Base-by-base conservation (phyloP, 1,284 basidiomycete genomes). In the Spongiforma sp. region DNA sequence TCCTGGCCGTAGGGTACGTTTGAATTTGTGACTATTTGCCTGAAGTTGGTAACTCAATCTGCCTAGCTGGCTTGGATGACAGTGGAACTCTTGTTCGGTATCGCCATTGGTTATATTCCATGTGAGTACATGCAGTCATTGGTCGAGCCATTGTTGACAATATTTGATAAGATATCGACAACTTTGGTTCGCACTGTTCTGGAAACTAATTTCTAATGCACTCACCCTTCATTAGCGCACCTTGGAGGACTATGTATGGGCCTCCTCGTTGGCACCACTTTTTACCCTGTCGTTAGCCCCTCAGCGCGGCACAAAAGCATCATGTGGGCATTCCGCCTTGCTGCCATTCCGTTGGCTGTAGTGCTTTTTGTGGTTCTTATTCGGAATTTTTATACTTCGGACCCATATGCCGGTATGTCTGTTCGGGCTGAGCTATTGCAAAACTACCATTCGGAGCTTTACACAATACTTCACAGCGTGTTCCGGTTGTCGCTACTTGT, bases 261-360 rank as follows among this genome's bases (percentile, higher is more conserved):
- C 14, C 82, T 98, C 4, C 83, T 98, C 10, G 84, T 91, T 39
- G 91, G 89, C 37, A 89, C 91, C 61, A 85, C 91, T 5, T 87
- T 99, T 67, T 95, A 96, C 73, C 96, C 96, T 7, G 88, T 96
- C n/a, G 94, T 98, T 65, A 93, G 89, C 68, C 83, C 83, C 24
- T 90, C 93, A 2, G 89, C 83, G 63, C 83, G 87, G 17, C 95
- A 96, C 74, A 85, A 86, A 62, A 73, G 86, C n/a, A 84, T 93
- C 55, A 88, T 92, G 69, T 95, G 93, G 89, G 79, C 72, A 39
- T 85, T 93, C 70, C 88, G 96, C 61, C 69, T 94, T 19, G 78
- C 89, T 36, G 93, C 94, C 0, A 81, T 94, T 36, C 90, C 90
- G 0, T 69, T 97, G 48, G 85, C 90, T 5, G 77, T 97, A 28